Evolutionary conservation across 2,329 filamentous ascomycete species (phyloP), one percentile per base, ranked within the genome.

Genomic region (Epicoccum nigrum): DNA sequence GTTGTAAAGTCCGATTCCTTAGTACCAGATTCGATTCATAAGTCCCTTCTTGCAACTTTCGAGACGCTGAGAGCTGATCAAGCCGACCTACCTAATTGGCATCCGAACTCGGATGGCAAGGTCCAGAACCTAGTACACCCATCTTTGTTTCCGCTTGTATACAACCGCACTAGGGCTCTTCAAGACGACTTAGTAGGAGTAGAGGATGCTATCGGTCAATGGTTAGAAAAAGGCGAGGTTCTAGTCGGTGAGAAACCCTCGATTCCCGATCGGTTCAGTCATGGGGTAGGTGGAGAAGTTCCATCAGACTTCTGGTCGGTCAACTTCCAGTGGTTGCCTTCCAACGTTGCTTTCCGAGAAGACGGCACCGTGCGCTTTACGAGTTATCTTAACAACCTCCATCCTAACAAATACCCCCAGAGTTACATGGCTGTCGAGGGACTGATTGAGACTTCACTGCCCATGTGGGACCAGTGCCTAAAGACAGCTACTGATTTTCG

Each of bases 81-180:
- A 0, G 76, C 79, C 2, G 47, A 73, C 0, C 47, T 75, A 25
- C 79, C 80, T 54, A 85, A 87, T 64, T 88, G 81, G 78, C 83
- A 88, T 64, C 85, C 85, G 0, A 74, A 78, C 2, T 83, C 80
- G 0, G 73, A 83, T 25, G 68, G 72, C 0, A 79, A 77, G 45
- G 81, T 54, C 30, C 60, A 31, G 7, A 41, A 89, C 60, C 69
- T 88, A 1, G 77, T 88, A 2, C 81, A 88, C 58, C 85, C 86
- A 1, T 88, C 84, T 0, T 72, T 88, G 3, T 88, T 79, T 57
- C 84, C 86, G 0, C 68, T 88, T 0, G 63, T 83, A 1, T 85
- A 83, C 57, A 82, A 80, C 0, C 48, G 51, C 27, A 51, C 47
- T 19, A 40, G 51, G 16, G 60, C 63, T 27, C 19, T 51, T 46